Evolutionary conservation across 495 filamentous ascomycete genomes (phyloP).

Genomic region (Penicillium manginii): DNA sequence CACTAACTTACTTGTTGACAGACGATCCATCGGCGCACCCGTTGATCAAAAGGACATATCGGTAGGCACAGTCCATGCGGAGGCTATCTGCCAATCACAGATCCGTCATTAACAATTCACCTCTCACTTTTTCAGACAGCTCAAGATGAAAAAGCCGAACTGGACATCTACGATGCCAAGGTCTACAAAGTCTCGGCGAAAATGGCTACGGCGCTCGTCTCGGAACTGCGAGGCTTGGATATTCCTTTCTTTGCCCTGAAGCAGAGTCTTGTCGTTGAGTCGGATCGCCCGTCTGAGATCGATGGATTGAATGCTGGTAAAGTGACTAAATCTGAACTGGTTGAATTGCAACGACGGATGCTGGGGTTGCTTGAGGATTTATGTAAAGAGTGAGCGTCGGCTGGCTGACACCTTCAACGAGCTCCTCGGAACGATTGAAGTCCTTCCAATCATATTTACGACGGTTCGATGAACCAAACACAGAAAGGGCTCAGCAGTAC

Average conservation of each 20-base stretch:
- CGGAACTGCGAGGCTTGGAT: slow-evolving; percentile 58
- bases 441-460: no score
- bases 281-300: not conserved
- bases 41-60: slow-evolving; percentile 37
- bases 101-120: slow-evolving; percentile 7
- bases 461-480: no score
- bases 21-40: slow-evolving; percentile 46
- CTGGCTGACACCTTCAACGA: not conserved
- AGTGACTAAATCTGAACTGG: slow-evolving; percentile 50
- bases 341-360: slow-evolving; percentile 60
- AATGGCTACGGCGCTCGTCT: slow-evolving; percentile 60
- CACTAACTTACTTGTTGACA: slow-evolving; percentile 6
- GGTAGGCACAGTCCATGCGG: slow-evolving; percentile 27
- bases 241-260: slow-evolving; percentile 69
- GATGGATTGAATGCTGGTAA: slow-evolving; percentile 11
- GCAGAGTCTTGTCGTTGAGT: slow-evolving; percentile 39
- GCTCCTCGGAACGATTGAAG: no score
- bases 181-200: slow-evolving; percentile 60
- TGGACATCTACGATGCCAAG: slow-evolving; percentile 61
- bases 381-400: slow-evolving; percentile 46
- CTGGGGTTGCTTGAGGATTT: slow-evolving; percentile 65
- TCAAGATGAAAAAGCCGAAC: slow-evolving; percentile 56
- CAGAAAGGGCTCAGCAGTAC: no score
- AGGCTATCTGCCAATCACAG: not conserved
- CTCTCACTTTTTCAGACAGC: slow-evolving; percentile 26